Evolutionary conservation across 1,284 basidiomycete species (phyloP).

Genomic region (Pyrrhoderma noxium): DNA sequence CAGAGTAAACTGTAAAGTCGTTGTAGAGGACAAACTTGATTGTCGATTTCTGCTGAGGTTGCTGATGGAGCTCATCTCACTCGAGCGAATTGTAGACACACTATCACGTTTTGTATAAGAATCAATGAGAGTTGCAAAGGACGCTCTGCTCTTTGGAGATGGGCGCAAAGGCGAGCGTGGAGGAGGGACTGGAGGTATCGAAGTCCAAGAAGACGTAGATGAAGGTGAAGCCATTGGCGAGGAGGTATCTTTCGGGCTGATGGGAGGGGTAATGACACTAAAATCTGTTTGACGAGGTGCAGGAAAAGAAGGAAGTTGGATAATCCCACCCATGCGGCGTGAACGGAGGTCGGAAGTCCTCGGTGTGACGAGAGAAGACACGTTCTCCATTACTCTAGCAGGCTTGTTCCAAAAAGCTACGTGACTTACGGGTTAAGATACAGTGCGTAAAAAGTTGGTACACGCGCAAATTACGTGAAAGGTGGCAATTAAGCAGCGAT

Average conservation of each 20-base stretch:
- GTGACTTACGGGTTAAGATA: conserved; percentile 10
- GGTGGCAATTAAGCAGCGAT: conserved; percentile 12
- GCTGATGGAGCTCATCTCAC: neutral
- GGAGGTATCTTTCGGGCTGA: conserved; percentile 11
- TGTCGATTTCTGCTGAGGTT: neutral
- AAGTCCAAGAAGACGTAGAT: conserved; percentile 3
- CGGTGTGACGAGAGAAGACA: conserved; percentile 9
- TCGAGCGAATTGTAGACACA: conserved; percentile 5
- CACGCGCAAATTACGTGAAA: conserved; percentile 16
- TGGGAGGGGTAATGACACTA: conserved; percentile 14
- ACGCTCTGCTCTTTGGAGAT: conserved; percentile 14
- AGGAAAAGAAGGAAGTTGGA: conserved; percentile 13
- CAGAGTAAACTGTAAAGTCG: conserved; percentile 6
- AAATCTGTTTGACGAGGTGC: conserved; percentile 5
- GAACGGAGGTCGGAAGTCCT: conserved; percentile 15
- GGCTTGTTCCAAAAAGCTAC: conserved; percentile 1
- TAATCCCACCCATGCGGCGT: conserved; percentile 17
- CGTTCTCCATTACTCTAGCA: conserved; percentile 17
- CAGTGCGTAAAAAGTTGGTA: neutral
- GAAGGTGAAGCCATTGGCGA: conserved; percentile 9
- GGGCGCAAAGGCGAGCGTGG: conserved; percentile 18
- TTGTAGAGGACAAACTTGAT: conserved; percentile 6
- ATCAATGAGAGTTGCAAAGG: conserved; percentile 16
- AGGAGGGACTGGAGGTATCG: conserved; percentile 14
- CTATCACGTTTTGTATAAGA: conserved; percentile 15